Evolutionary conservation across 2,329 filamentous ascomycete species (phyloP), one percentile per base, ranked within the genome.

Genomic region (Talaromyces sp.): DNA sequence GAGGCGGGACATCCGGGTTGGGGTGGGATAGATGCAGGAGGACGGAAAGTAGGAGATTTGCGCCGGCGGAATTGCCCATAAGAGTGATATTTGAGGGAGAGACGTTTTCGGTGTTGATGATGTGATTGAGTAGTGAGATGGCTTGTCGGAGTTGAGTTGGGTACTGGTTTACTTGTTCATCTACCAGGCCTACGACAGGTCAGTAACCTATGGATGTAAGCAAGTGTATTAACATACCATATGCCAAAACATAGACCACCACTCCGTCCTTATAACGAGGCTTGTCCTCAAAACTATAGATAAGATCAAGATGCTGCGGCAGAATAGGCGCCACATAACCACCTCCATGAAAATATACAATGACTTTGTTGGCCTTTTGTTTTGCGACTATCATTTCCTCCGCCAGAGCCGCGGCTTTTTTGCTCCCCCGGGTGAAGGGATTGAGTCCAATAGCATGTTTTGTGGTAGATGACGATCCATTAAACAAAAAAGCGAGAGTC

Each of bases 61-160:
- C 40, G 15, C 63, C 63, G n/a, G 63, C 63, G 5, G 63, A 65
- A 13, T 65, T 65, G 6, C 63, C 63, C 22, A 65, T 54, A 0
- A 65, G 63, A 27, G 56, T 65, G 7, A 65, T 61, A 40, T 31
- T 34, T 15, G 63, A 61, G 8, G 63, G 63, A 10, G 36, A 6
- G n/a, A 61, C 53, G 8, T 61, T 43, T 17, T 53, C 58, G 2
- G 36, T 54, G 13, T 65, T 65, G 51, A 61, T 49, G 25, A 65
- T 40, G 25, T 65, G 56, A 15, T 56, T 34, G 22, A 65, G 47
- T 25, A 65, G 31, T 7, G 56, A 61, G 36, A 61, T 54, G 5
- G 63, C 63, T 29, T 65, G 58, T 13, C 63, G 63, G 27, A 65
- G 63, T 27, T 65, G 63, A n/a, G 56, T 59, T 43, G 63, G 63